Evolutionary conservation across 2,329 filamentous ascomycete genomes (phyloP).

Genomic region (Scortechinia acanthostroma): DNA sequence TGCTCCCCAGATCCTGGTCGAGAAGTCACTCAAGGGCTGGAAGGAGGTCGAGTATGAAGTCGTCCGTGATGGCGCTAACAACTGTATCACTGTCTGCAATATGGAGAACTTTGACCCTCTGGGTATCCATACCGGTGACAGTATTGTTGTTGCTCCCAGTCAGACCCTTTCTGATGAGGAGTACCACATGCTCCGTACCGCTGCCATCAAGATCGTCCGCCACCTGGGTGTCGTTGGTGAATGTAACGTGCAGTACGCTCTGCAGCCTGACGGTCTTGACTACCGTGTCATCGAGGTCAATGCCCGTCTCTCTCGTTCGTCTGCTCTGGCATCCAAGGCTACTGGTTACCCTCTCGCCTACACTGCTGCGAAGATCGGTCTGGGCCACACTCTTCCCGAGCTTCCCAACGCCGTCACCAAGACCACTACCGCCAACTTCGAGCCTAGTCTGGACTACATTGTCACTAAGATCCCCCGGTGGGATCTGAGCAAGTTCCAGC

Average conservation of each 20-base stretch:
- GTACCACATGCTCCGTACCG: slow-evolving; percentile 97
- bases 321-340: slow-evolving; percentile 92
- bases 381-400: slow-evolving; percentile 90
- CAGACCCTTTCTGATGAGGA: slow-evolving; percentile 97
- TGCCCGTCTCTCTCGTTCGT: slow-evolving; percentile 93
- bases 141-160: slow-evolving; percentile 92
- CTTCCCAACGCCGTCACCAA: slow-evolving; percentile 96
- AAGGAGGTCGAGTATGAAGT: slow-evolving; percentile 99
- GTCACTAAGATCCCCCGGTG: slow-evolving; percentile 98
- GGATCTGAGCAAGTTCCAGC: slow-evolving; percentile 98
- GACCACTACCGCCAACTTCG: slow-evolving; percentile 97
- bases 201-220: slow-evolving; percentile 95
- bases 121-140: slow-evolving; percentile 96
- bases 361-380: slow-evolving; percentile 94
- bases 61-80: slow-evolving; percentile 91
- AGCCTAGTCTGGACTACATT: slow-evolving; percentile 93
- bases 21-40: slow-evolving; percentile 98
- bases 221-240: slow-evolving; percentile 96
- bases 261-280: slow-evolving; percentile 92
- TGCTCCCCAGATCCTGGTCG: slow-evolving; percentile 91
- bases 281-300: slow-evolving; percentile 99
- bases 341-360: slow-evolving; percentile 96
- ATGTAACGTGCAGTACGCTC: slow-evolving; percentile 96
- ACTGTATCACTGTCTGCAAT: slow-evolving; percentile 98
- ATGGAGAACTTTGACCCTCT: slow-evolving; percentile 99